Percentiles rank a stretch among this genome's conserved stretches.
These are phyloP conservation scores for Thermochaetoides thermophila DNA, from an alignment of 495 filamentous ascomycete species.

Conservation along the genomic window DNA sequence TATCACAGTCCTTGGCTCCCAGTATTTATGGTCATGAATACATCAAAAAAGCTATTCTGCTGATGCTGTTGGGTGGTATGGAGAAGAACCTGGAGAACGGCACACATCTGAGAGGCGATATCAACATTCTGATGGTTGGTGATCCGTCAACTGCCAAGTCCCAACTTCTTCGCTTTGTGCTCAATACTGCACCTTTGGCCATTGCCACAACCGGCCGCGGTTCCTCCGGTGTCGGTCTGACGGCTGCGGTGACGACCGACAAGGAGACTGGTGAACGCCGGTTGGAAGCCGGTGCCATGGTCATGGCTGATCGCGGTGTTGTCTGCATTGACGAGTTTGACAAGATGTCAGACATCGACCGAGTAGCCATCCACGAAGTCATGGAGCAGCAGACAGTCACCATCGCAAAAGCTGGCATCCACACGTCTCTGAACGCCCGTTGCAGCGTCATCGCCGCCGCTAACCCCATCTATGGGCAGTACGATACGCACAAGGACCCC, in stretches of 20 bases:
- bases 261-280: slow-evolving; percentile 95
- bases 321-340: slow-evolving; percentile 99
- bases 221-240: slow-evolving; percentile 96
- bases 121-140: slow-evolving; percentile 99
- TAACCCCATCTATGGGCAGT: slow-evolving; percentile 96
- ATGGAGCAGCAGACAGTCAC: slow-evolving; percentile 99
- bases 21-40: slow-evolving; percentile 96
- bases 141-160: slow-evolving; percentile 98
- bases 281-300: slow-evolving; percentile 96
- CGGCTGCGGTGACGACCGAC: slow-evolving; percentile 87
- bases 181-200: slow-evolving; percentile 92
- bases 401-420: slow-evolving; percentile 96
- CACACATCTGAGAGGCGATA: slow-evolving; percentile 93
- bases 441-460: slow-evolving; percentile 95
- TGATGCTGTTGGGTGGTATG: slow-evolving; percentile 96
- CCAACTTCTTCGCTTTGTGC: slow-evolving; percentile 88
- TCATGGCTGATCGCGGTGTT: slow-evolving; percentile 89
- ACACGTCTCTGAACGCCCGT: slow-evolving; percentile 91
- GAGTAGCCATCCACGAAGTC: slow-evolving; percentile 98
- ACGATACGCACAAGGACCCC: slow-evolving; percentile 95
- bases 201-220: slow-evolving; percentile 96
- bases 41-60: slow-evolving; percentile 94
- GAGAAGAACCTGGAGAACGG: slow-evolving; percentile 99
- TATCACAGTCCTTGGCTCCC: slow-evolving; percentile 93
- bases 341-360: slow-evolving; percentile 98